Percentiles rank a stretch among this genome's conserved stretches.
Evolutionary conservation across 306 rosid genomes (phyloP).

Genomic region (Purshia tridentata): DNA sequence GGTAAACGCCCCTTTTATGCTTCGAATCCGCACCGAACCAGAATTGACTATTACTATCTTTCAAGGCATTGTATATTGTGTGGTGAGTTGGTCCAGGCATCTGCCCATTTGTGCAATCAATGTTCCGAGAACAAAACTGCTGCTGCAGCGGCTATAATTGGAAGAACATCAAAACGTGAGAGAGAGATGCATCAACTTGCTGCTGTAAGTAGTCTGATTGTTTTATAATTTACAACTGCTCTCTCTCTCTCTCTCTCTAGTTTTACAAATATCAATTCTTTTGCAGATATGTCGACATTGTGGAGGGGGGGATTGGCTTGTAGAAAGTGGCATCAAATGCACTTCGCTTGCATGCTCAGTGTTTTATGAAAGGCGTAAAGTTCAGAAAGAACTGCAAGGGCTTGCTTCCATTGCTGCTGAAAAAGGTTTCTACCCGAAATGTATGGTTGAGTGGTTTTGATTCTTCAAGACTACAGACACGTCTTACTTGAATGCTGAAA

Average conservation of each 20-base stretch:
- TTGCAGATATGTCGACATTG: conserved; percentile 86
- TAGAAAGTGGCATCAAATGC: conserved; percentile 73
- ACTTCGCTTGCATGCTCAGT: conserved; percentile 80
- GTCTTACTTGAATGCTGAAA: neutral
- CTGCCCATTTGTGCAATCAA: conserved; percentile 60
- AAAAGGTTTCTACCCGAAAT: conserved; percentile 68
- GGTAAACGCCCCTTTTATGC: conserved; percentile 43
- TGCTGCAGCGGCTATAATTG: conserved; percentile 59
- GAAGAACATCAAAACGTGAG: conserved; percentile 77
- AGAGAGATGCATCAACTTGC: conserved; percentile 88
- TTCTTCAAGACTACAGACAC: neutral
- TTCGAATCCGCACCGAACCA: conserved; percentile 59
- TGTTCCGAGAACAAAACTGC: conserved; percentile 62
- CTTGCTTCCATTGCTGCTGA: conserved; percentile 64
- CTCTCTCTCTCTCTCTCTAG: too few species aligned
- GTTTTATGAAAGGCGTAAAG: conserved; percentile 77
- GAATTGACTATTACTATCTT: conserved; percentile 87
- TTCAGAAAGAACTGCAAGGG: conserved; percentile 78
- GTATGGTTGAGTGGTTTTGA: conserved; percentile 78
- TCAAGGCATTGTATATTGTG: conserved; percentile 89
- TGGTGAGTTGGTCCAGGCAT: conserved; percentile 74
- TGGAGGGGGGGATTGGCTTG: conserved; percentile 73
- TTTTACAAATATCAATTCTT: neutral
- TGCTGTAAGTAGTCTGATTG: conserved; percentile 51
- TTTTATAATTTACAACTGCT: neutral